Conservation (phyloP, 257 asterid genomes). For the Phtheirospermum japonicum region DNA sequence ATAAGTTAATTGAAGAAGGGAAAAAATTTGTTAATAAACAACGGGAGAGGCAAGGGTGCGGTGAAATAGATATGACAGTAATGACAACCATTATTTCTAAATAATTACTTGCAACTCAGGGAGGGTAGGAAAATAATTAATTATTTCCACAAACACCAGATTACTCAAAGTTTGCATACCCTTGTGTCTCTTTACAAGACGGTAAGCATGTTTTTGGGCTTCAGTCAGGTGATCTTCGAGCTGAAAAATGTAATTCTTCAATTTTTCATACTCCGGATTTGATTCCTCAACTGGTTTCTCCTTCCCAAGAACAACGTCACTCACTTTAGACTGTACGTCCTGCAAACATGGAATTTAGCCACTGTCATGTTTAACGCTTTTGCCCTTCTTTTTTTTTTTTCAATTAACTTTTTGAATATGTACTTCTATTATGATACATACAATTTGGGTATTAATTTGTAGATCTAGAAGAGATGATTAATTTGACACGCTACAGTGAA, state of each 20-base stretch:
- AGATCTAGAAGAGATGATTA: too few relatives aligned
- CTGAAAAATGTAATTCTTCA: slow-evolving; percentile 81
- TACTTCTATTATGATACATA: too few relatives aligned
- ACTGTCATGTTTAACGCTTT: slow-evolving; percentile 23
- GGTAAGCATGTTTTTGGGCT: slow-evolving; percentile 96
- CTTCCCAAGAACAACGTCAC: slow-evolving; percentile 97
- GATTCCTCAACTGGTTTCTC: slow-evolving; percentile 98
- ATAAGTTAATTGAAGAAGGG: neutral
- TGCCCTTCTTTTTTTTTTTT: neutral
- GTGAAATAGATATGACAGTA: slow-evolving; percentile 13
- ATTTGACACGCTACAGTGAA: too few relatives aligned
- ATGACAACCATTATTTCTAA: slow-evolving; percentile 8
- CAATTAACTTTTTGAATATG: too few relatives aligned
- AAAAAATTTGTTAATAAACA: neutral
- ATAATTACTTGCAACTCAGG: slow-evolving; percentile 14
- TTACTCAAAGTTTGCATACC: slow-evolving; percentile 38
- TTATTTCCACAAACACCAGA: slow-evolving; percentile 21
- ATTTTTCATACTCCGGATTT: slow-evolving; percentile 80
- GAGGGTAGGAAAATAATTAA: slow-evolving; percentile 4
- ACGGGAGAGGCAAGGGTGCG: neutral
- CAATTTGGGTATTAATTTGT: too few relatives aligned
- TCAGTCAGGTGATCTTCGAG: slow-evolving; percentile 95
- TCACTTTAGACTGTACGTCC: slow-evolving; percentile 95
- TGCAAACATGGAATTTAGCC: slow-evolving; percentile 35
- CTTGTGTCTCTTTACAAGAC: slow-evolving; percentile 95